Evolutionary conservation across 202 grass and related monocot species (phyloP), one percentile per base, ranked within the genome.

Genomic region (Zizania palustris): DNA sequence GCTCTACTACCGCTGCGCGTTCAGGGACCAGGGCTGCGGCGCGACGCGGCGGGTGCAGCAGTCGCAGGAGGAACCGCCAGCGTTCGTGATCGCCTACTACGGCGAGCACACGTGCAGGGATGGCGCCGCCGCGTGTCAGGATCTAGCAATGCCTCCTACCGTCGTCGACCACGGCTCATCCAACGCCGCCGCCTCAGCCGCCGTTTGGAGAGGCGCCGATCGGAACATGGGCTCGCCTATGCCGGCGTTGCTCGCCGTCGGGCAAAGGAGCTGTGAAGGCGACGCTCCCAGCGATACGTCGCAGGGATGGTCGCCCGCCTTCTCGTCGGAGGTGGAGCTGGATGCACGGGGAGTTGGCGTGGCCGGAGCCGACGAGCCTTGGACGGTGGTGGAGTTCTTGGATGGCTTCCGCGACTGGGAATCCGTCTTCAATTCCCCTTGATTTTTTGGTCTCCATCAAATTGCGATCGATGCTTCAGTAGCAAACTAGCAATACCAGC

Each of bases 1-100:
- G 77, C 82, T 87, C 70, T 93, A 93, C 77, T 88, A 82, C 67
- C 88, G 90, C 13, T 97, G 93, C 83, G 85, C 90, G n/a, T 41
- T 83, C 80, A 88, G 77, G 5, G 48, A 79, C 54, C 70, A 74
- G 65, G 77, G 82, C 4, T 97, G 90, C 85, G 11, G 7, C 40
- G 90, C 93, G 3, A 90, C 85, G 0, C 82, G 86, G 14, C 87
- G 91, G 60, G 87, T 90, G 55, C 90, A 97, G 80, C 80, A 12
- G 69, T 86, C 88, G 14, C 86, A 65, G 84, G 84, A 84, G 6
- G 73, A 97, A 21, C 68, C 68, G 0, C 45, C 76, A 20, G 76
- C 56, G 53, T 93, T 74, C 46, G 82, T 81, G 54, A 93, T 97
- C 79, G 70, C 83, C 20, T 97, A 93, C 84, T 84, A 88, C 70